Base-by-base conservation (phyloP, 495 filamentous ascomycete species). In the Friedmanniomyces endolithicus region DNA sequence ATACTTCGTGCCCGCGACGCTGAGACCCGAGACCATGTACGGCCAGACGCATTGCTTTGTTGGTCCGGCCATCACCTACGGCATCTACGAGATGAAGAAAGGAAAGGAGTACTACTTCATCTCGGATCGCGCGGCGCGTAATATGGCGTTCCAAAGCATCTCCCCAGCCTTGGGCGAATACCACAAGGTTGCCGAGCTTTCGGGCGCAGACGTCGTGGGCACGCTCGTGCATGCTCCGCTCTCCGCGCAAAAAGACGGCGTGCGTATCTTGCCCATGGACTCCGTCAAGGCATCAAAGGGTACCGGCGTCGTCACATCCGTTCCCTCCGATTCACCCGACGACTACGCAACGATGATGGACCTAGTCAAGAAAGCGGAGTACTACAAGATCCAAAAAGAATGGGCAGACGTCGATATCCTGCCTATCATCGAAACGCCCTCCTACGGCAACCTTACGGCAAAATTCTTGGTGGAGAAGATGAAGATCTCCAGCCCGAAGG, bases 1-100 rank as follows among this genome's bases (percentile, higher is more conserved):
- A 24, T 95, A 83, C 69, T 85, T 98, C 59, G 80, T 94, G 37
- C 85, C 92, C 2, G 92, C 92, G 22, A 96, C 92, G 55, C 76
- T 98, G 55, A 79, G 92, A 61, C 87, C 92, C 19, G 92, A 98
- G 74, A 98, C 92, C 17, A 96, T 98, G 90, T 96, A 96, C 63
- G 92, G 92, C 24, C 92, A 98, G 69, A 90, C 81, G 0, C 92
- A 88, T 72, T 95, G 89, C 69, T 98, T 98, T 63, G 88, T 98
- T 48, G 86, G 88, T 25, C 90, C 92, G 1, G 87, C 84, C 68
- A 83, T 94, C 62, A 81, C 72, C n/a, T 97, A 98, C 63, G 88
- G 89, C 50, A 71, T 98, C 58, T 97, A 85, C 77, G 85, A 86
- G 72, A 78, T 86, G 46, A 78, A 80, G 12, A 82, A 90, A 44